Base-by-base conservation (phyloP, 805 yeast species). In the Candida tammaniensis region DNA sequence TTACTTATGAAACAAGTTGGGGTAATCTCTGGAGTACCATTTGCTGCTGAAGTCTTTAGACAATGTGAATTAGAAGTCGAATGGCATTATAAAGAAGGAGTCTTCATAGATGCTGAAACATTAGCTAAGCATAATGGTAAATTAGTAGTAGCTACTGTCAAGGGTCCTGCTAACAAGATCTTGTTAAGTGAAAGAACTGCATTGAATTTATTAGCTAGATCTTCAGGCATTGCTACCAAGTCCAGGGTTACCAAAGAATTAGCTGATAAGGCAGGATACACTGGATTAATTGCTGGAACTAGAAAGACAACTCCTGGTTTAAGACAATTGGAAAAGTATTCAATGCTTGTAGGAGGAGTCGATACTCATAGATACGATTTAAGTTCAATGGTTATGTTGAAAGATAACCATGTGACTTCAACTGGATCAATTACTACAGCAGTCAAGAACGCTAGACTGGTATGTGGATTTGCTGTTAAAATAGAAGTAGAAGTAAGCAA, bases 251-350 rank as follows among this genome's bases (percentile, higher is more conserved):
- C 89, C 3, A 64, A 79, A 33, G 52, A 61, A 5, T 57, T 76
- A 38, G 96, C 96, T 1, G 72, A 79, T 36, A 60, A 72, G 26
- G 61, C 73, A 4, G 93, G 94, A 0, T 91, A 78, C 54, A 64
- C 64, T 3, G 98, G 98, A 0, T 72, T 82, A 16, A 87, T 89
- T 54, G 97, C 98, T 0, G 98, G 97, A 5, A 89, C 98, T 1
- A 76, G 98, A 54, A 89, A 89, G 61, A 91, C 97, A n/a, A 91
- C 98, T 0, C 98, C 98, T 0, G 98, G 98, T 0, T 72, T 89
- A 43, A 76, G 98, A 51, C 68, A 81, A 27, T 62, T 91, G 38
- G 98, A 89, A 55, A 89, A 89, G 57, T 89, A 89, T 61, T 82
- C 95, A 16, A 91, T 89, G 98, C 64, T 86, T 20, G 94, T 89